Conservation (phyloP, 2,329 filamentous ascomycete genomes). For the Penicillium sp. region DNA sequence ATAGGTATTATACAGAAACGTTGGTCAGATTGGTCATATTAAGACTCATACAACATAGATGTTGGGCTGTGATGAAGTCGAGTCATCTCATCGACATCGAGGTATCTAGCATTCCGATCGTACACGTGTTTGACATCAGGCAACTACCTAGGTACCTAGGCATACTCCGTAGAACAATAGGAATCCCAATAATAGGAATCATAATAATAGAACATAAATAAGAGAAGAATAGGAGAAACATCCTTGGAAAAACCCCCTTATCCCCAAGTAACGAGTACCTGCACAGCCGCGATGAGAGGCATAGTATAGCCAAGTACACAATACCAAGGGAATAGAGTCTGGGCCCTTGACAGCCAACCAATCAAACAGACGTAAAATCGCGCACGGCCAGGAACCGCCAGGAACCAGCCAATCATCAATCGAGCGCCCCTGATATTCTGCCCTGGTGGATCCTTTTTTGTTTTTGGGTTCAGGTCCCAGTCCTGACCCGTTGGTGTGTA, state of each 20-base stretch:
- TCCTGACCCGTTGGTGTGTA: slow-evolving; percentile 9
- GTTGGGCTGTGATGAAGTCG: neutral
- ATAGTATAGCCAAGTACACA: slow-evolving; percentile 11
- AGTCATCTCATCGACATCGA: neutral
- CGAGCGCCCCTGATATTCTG: slow-evolving; percentile 21
- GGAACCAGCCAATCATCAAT: slow-evolving; percentile 15
- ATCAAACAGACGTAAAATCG: neutral
- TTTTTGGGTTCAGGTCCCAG: slow-evolving; percentile 7
- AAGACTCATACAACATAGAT: neutral
- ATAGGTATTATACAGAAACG: neutral
- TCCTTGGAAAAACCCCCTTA: neutral
- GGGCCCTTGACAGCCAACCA: slow-evolving; percentile 11
- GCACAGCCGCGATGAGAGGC: slow-evolving; percentile 3
- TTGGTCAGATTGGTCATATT: neutral
- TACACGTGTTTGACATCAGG: slow-evolving; percentile 19
- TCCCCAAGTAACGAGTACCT: slow-evolving; percentile 3
- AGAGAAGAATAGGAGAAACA: neutral
- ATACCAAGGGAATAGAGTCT: slow-evolving; percentile 11
- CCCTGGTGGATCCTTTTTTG: neutral
- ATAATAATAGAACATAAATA: neutral
- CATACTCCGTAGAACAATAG: neutral
- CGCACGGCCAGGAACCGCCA: slow-evolving; percentile 19
- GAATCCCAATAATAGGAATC: neutral
- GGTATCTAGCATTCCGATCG: slow-evolving; percentile 14
- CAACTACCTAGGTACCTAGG: neutral